phyloP scores from a whole-genome alignment of 768 basidiomycete species.

The Leccinum fibrillosum region DNA sequence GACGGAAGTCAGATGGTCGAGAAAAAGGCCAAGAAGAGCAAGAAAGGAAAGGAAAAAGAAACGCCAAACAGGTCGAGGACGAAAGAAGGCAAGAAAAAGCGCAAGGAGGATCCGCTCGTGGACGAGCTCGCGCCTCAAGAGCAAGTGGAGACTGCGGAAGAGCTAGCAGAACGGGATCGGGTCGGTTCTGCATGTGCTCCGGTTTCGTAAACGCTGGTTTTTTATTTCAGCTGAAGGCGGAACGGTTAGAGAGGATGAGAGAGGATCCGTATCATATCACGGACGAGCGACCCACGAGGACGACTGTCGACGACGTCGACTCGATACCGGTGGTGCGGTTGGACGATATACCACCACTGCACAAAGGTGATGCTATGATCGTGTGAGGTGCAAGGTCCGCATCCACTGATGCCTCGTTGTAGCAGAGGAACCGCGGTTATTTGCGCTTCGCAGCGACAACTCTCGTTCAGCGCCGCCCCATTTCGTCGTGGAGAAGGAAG shows the following conservation, averaged over 20 bases:
- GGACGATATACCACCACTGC: slow-evolving; percentile 57
- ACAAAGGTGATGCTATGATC: slow-evolving; percentile 25
- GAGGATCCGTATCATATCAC: slow-evolving; percentile 93
- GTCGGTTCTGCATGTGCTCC: slow-evolving; percentile 38
- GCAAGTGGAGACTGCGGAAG: slow-evolving; percentile 54
- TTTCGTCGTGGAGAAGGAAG: slow-evolving; percentile 69
- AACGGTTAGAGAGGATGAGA: slow-evolving; percentile 67
- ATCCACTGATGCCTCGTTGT: slow-evolving; percentile 21
- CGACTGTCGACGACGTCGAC: slow-evolving; percentile 63
- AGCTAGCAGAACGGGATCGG: slow-evolving; percentile 55
- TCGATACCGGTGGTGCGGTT: slow-evolving; percentile 87
- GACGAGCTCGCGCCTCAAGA: slow-evolving; percentile 39
- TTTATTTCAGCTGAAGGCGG: slow-evolving; percentile 60
- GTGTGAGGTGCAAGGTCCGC: background rate
- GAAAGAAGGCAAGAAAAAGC: slow-evolving; percentile 47
- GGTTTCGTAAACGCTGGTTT: slow-evolving; percentile 1
- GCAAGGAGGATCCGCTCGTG: slow-evolving; percentile 18
- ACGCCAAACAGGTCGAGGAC: slow-evolving; percentile 21
- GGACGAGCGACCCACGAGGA: slow-evolving; percentile 49
- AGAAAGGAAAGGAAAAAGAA: slow-evolving; percentile 47
- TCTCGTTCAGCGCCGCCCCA: slow-evolving; percentile 41
- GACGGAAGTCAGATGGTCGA: slow-evolving; percentile 37
- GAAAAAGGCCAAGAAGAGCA: slow-evolving; percentile 41
- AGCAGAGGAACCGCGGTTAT: slow-evolving; percentile 37
- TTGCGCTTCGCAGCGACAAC: slow-evolving; percentile 42